phyloP scores from a whole-genome alignment of 768 basidiomycete genomes.

The Lactarius indigo region DNA sequence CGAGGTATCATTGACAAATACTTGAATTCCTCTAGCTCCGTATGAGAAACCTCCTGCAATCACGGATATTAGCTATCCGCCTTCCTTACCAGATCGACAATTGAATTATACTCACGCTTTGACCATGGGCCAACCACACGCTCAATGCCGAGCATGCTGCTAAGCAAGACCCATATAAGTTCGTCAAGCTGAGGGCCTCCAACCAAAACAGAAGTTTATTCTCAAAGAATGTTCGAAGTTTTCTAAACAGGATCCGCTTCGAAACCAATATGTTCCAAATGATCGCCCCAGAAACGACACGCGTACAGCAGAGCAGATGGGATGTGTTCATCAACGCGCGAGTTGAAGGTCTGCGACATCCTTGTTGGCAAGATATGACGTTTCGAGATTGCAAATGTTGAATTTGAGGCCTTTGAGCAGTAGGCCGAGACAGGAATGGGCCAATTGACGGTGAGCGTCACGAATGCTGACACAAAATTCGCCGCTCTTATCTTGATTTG shows the following conservation, averaged over 20 bases:
- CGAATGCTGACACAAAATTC: neutral
- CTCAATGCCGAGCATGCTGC: neutral
- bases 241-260: neutral
- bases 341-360: neutral
- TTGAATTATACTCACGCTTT: neutral
- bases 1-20: neutral
- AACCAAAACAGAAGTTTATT: neutral
- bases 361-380: neutral
- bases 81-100: neutral
- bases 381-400: slow-evolving; percentile 5
- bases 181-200: neutral
- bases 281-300: neutral
- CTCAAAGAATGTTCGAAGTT: neutral
- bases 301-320: neutral
- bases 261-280: neutral
- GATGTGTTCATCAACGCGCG: neutral
- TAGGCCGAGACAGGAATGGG: neutral
- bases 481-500: neutral
- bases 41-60: neutral
- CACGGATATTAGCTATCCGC: neutral
- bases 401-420: neutral
- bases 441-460: neutral
- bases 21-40: neutral
- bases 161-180: neutral
- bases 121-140: neutral